A percentile compares a stretch with the other conserved stretches of the same genome.
Conservation (phyloP, 257 asterid species). For the Nicotiana tomentosiformis region DNA sequence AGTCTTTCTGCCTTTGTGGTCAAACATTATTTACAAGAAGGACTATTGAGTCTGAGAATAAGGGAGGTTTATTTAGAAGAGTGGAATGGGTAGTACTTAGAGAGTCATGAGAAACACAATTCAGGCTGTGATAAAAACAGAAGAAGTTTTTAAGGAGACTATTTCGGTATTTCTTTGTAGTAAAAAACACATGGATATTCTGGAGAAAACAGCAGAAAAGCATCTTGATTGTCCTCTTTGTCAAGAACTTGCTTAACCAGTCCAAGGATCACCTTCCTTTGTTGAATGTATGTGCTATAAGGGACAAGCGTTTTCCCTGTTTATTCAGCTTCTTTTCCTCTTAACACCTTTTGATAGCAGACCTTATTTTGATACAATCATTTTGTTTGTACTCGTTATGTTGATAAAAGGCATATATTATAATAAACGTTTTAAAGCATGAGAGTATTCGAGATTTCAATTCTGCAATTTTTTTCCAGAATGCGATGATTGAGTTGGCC, state of each 20-base stretch:
- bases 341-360: background rate
- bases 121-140: no score
- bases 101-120: no score
- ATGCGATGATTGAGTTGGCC: conserved; percentile 60
- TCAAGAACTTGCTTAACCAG: background rate
- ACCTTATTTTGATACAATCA: background rate
- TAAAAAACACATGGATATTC: background rate
- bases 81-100: background rate
- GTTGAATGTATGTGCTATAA: background rate
- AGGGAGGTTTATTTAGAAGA: background rate
- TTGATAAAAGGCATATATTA: background rate
- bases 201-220: background rate
- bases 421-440: background rate
- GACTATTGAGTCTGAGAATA: background rate
- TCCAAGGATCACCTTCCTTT: background rate
- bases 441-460: background rate
- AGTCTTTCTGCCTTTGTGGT: no score
- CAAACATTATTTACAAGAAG: no score
- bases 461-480: conserved; percentile 28
- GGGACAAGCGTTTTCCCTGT: background rate
- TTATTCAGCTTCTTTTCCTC: background rate
- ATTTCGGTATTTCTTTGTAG: no score
- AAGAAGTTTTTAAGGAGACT: no score
- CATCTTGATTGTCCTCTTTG: background rate
- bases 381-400: background rate